Base-by-base conservation (phyloP, 257 asterid genomes). In the Solanum infundibuliforme region DNA sequence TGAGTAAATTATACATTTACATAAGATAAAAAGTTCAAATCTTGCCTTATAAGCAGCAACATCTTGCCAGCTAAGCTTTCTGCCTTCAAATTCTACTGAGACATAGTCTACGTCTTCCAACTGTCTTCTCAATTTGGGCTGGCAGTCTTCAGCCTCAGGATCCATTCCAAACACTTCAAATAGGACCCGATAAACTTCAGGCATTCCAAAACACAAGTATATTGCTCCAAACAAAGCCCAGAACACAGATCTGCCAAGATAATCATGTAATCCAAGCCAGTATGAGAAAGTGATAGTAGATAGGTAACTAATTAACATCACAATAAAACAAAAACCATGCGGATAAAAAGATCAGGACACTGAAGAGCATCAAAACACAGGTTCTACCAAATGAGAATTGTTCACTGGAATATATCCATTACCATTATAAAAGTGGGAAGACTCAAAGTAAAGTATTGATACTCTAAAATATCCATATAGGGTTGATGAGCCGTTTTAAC, bases 141-240 rank as follows among this genome's bases (percentile, higher is more conserved):
- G 99, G 92, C 98, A 94, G 48, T 97, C 99, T 91, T 97, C 98
- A 88, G 96, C 99, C 86, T 97, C 99, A 3, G 96, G 97, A 84
- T 97, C 99, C 92, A 97, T 92, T 88, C 98, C 99, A 88, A 96
- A 96, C 88, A 96, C 99, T 93, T 97, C 99, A 87, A 97, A 97
- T 43, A 97, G 98, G 83, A 96, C 96, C 68, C 99, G 98, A 85
- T 96, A 97, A 65, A 96, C 99, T 92, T 97, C 99, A 35, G 99
- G 98, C 96, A 96, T 92, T 86, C 99, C 99, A 91, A 95, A 97
- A 89, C 99, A 97, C 92, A 97, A 89, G 90, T 97, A 96, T 88
- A 97, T 96, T 89, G 99, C 98, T 83, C 99, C 99, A 94, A 97
- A 97, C 92, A 97, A 91, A 60, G 99, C 99, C 99, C 98, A 97